These are phyloP conservation scores for Ustilaginoidea virens DNA, from an alignment of 2,329 filamentous ascomycete species.

Conservation along the genomic window DNA sequence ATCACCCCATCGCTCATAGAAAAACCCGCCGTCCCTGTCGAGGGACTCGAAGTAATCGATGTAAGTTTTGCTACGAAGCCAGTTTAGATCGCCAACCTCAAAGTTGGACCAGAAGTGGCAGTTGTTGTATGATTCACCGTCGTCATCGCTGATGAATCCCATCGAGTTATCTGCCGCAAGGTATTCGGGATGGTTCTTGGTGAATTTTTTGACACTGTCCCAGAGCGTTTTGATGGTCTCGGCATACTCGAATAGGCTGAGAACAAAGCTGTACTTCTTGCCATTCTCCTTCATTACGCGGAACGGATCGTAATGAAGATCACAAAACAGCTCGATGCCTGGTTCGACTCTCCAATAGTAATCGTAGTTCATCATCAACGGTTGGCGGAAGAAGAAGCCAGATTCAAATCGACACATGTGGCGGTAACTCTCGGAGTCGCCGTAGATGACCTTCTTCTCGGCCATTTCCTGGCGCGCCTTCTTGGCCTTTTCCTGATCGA, in stretches of 20 bases:
- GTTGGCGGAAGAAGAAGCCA: conserved; percentile 96
- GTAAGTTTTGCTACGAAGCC: conserved; percentile 82
- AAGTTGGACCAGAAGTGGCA: conserved; percentile 99
- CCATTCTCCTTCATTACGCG: conserved; percentile 88
- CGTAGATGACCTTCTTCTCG: conserved; percentile 92
- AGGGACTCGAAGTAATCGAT: conserved; percentile 80
- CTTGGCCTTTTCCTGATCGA: conserved; percentile 85
- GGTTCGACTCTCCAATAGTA: conserved; percentile 99
- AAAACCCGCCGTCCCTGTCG: conserved; percentile 88
- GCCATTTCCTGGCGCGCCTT: conserved; percentile 91
- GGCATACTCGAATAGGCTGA: conserved; percentile 90
- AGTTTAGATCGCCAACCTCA: conserved; percentile 85
- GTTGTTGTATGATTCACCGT: conserved; percentile 83
- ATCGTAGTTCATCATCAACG: conserved; percentile 87
- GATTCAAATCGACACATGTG: conserved; percentile 99
- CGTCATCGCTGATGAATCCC: conserved; percentile 82
- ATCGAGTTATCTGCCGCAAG: conserved; percentile 73
- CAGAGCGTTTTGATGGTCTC: conserved; percentile 94
- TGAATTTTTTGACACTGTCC: conserved; percentile 92
- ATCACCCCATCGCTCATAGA: conserved; percentile 97
- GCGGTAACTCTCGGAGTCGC: conserved; percentile 89
- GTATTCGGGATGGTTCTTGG: conserved; percentile 78
- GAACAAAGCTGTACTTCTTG: conserved; percentile 96
- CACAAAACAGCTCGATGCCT: conserved; percentile 90
- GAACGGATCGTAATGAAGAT: conserved; percentile 92